Evolutionary conservation across 108 stramenopile species (phyloP).

Genomic region (Mediolabrus comicus): DNA sequence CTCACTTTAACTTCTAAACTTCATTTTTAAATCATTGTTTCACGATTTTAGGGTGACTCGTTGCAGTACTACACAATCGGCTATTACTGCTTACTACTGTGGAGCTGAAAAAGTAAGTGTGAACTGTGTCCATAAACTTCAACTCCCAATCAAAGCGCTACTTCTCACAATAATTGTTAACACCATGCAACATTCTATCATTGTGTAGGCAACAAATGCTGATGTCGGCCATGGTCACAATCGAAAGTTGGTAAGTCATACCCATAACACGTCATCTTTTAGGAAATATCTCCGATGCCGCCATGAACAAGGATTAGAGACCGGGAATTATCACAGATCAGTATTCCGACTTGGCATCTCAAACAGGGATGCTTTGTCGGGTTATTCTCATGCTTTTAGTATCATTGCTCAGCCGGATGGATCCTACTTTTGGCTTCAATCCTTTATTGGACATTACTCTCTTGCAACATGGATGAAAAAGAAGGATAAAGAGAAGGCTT

Average conservation of each 20-base stretch:
- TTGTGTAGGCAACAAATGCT: background rate
- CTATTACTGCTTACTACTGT: constrained; percentile 8
- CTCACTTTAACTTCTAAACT: too few relatives aligned
- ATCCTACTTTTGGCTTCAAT: constrained; percentile 3
- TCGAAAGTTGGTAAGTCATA: background rate
- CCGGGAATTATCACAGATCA: background rate
- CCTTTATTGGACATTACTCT: background rate
- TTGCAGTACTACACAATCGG: background rate
- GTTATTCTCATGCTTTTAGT: background rate
- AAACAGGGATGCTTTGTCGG: background rate
- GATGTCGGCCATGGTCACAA: background rate
- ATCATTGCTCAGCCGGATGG: constrained; percentile 5
- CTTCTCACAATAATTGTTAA: too few relatives aligned
- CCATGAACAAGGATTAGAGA: background rate
- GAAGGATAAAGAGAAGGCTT: background rate
- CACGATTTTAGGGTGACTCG: constrained; percentile 8
- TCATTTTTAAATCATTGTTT: too few relatives aligned
- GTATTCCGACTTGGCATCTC: background rate
- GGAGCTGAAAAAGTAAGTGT: background rate
- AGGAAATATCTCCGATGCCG: background rate
- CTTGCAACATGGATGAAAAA: background rate
- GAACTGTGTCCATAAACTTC: too few relatives aligned
- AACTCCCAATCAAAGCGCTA: too few relatives aligned
- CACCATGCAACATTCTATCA: too few relatives aligned
- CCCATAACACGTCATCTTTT: background rate